phyloP scores from a whole-genome alignment of 352 stramenopile species.

The Pythium graminicola region DNA sequence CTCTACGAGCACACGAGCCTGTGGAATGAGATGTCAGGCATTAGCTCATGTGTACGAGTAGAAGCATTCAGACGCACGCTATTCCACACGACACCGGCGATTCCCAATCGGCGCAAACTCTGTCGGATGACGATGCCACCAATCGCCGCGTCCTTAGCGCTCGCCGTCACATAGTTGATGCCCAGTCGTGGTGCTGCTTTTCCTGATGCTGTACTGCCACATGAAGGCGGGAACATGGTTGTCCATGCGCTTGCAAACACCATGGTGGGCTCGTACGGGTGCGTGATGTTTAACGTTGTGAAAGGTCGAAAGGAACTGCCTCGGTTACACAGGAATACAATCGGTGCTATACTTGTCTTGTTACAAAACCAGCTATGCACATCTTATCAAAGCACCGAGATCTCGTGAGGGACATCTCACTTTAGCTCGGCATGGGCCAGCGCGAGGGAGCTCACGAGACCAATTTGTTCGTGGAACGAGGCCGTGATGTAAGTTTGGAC shows the following conservation, averaged over 20 bases:
- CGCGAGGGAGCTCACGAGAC: slow-evolving; percentile 78
- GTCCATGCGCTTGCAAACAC: slow-evolving; percentile 29
- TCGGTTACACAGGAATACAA: background rate
- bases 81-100: slow-evolving; percentile 72
- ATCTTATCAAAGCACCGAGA: no score
- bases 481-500: slow-evolving; percentile 73
- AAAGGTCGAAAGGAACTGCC: background rate
- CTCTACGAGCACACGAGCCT: slow-evolving; percentile 41
- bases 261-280: slow-evolving; percentile 1
- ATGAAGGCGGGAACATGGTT: slow-evolving; percentile 25
- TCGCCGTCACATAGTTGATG: slow-evolving; percentile 54
- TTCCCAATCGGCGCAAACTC: slow-evolving; percentile 38
- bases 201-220: background rate
- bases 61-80: slow-evolving; percentile 39
- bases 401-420: no score
- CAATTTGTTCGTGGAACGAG: slow-evolving; percentile 78
- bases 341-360: slow-evolving; percentile 1
- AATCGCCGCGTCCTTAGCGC: slow-evolving; percentile 24
- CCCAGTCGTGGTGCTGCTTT: slow-evolving; percentile 30
- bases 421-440: slow-evolving; percentile 60
- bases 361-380: no score
- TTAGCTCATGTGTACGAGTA: no score
- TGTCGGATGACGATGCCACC: slow-evolving; percentile 34
- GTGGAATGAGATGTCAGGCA: slow-evolving; percentile 5
- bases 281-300: background rate